phyloP scores from a whole-genome alignment of 140 eudicot species.

The Senecio squalidus region DNA sequence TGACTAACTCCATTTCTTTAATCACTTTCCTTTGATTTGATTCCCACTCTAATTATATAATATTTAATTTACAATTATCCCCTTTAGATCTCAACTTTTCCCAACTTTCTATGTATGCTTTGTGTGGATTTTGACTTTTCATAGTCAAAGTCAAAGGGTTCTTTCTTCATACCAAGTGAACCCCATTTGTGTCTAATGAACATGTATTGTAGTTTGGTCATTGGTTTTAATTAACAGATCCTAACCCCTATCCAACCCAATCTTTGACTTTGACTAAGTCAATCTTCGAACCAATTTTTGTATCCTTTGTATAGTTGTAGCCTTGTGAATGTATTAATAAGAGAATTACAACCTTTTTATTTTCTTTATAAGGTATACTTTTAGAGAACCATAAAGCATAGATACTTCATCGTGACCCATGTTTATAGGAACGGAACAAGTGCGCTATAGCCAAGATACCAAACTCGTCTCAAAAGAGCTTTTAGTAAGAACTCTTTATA shows the following conservation, averaged over 20 bases:
- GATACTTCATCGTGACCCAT: not conserved
- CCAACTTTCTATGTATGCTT: constrained; percentile 21
- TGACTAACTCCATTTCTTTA: constrained; percentile 35
- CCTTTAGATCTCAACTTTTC: constrained; percentile 23
- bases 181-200: constrained; percentile 7
- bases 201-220: constrained; percentile 12
- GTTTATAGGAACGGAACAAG: not conserved
- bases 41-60: constrained; percentile 23
- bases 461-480: not conserved
- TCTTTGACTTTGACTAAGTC: constrained; percentile 32
- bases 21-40: constrained; percentile 41
- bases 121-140: constrained; percentile 24
- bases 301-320: not conserved
- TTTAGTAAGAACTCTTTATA: too few relatives aligned
- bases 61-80: too few relatives aligned
- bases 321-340: not conserved
- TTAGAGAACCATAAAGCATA: not conserved
- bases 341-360: too few relatives aligned
- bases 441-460: not conserved
- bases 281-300: not conserved
- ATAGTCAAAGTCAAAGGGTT: constrained; percentile 31
- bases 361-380: too few relatives aligned
- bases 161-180: constrained; percentile 12
- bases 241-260: constrained; percentile 9
- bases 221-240: constrained; percentile 2